These are phyloP conservation scores for Pyronema omphalodes DNA, from an alignment of 495 filamentous ascomycete species.

Conservation along the genomic window DNA sequence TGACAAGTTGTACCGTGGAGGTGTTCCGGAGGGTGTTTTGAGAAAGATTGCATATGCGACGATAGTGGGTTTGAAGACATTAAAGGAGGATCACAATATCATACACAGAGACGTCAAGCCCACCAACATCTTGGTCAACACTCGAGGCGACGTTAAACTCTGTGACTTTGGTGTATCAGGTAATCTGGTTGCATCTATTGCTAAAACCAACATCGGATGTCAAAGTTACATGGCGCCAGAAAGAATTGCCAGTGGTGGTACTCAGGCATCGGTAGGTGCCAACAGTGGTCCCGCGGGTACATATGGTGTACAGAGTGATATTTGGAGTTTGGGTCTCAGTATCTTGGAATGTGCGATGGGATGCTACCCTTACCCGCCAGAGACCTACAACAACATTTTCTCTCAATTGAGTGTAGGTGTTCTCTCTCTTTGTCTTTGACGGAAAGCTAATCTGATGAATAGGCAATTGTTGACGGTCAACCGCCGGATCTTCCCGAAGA, in stretches of 20 bases:
- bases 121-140: conserved; percentile 90
- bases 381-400: conserved; percentile 98
- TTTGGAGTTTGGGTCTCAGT: conserved; percentile 88
- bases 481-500: conserved; percentile 66
- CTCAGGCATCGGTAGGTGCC: conserved; percentile 51
- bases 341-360: conserved; percentile 96
- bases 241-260: conserved; percentile 70
- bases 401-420: conserved; percentile 79
- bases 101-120: conserved; percentile 98
- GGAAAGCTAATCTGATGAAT: conserved; percentile 13
- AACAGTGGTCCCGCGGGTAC: conserved; percentile 36
- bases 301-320: conserved; percentile 94
- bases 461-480: conserved; percentile 96
- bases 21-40: conserved; percentile 73
- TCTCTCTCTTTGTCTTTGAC: not conserved
- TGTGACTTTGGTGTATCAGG: conserved; percentile 97
- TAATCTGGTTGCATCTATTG: conserved; percentile 91
- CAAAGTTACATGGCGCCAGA: conserved; percentile 99
- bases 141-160: conserved; percentile 81
- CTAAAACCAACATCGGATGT: conserved; percentile 97
- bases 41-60: conserved; percentile 86
- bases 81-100: conserved; percentile 98
- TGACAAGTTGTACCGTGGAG: conserved; percentile 88
- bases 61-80: conserved; percentile 69
- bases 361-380: conserved; percentile 88